Base-by-base conservation (phyloP, 768 basidiomycete genomes). In the Cyclocybe cylindracea region DNA sequence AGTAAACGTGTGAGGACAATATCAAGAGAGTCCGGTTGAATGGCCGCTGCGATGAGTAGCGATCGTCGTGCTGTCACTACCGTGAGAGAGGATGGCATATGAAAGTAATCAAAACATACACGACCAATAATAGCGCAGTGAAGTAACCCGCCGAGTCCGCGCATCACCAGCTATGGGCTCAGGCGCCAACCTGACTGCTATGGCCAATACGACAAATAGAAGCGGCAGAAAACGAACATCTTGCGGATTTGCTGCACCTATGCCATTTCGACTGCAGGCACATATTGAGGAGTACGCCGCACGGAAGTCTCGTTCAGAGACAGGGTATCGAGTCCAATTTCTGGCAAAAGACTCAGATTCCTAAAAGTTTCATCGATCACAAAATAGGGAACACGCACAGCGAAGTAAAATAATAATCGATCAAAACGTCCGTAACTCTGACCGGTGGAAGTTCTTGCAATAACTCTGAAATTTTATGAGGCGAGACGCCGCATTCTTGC, bases 311-410 rank as follows among this genome's bases (percentile, higher is more conserved):
- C 78, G 78, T 60, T 95, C 94, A 29, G 89, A 91, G 11, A 96
- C 79, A 44, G 94, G 94, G 70, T 96, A 96, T 38, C 94, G 84
- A 16, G 93, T 93, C 85, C 91, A 94, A 63, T 97, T 96, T 65
- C 94, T 92, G 61, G 10, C n/a, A 51, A 39, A 51, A 41, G 51
- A 53, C 49, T 60, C 42, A 51, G 47, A 42, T 34, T 54, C 32
- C 39, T 39, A 35, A 51, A 50, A 45, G 48, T 16, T 36, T 24
- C 44, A 36, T 18, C 10, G 11, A 10, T 29, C 10, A 34, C 38
- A 40, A 37, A 32, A 48, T 5, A 18, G 13, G 9, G 24, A 36
- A 10, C 29, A 66, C 85, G 59, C 61, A 91, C 90, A 91, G 82
- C 10, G 82, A 74, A 31, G 71, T 68, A 63, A 92, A 93, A 59